Evolutionary conservation across 2,329 filamentous ascomycete species (phyloP), one percentile per base, ranked within the genome.

Genomic region (Ascochyta rabiei): DNA sequence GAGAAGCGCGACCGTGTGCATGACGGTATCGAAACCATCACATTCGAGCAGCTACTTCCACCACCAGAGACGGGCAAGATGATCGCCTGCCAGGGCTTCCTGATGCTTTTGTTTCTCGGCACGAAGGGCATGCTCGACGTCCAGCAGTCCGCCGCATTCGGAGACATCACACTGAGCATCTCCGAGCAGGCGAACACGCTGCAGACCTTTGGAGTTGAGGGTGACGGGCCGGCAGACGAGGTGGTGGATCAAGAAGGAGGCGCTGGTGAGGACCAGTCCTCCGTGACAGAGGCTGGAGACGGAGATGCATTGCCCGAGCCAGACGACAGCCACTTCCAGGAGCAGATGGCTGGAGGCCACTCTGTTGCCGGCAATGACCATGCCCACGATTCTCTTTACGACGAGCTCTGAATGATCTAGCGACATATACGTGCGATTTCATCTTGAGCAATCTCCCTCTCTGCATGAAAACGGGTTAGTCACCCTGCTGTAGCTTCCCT

Each of bases 31-130:
- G 69, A 73, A 4, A 66, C 69, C 75, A 78, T 95, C 37, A 77
- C 81, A 0, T 96, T 97, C 67, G 84, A 88, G 40, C 78, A 85
- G 43, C 76, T 96, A 9, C 84, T 95, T 39, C 80, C 84, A n/a
- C 82, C 85, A 0, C 68, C 68, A 9, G 75, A 79, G 37, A 85
- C 83, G 26, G 79, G 72, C 37, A 81, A 79, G 31, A 77, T 84
- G 26, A 86, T 88, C 91, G 69, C 85, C 89, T 76, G 89, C 28
- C 77, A 77, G 61, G 73, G 73, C 9, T 58, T 81, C 53, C 61
- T 81, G 53, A 71, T 74, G 63, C 70, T 79, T 5, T 61, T 77
- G 10, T 56, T 62, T 3, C 62, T 76, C 1, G 71, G 69, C 6
- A 91, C 86, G 2, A 90, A 87, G 74, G 82, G 82, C 2, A 72